phyloP scores from a whole-genome alignment of 805 yeast genomes.

The Sporopachydermia quercuum region DNA sequence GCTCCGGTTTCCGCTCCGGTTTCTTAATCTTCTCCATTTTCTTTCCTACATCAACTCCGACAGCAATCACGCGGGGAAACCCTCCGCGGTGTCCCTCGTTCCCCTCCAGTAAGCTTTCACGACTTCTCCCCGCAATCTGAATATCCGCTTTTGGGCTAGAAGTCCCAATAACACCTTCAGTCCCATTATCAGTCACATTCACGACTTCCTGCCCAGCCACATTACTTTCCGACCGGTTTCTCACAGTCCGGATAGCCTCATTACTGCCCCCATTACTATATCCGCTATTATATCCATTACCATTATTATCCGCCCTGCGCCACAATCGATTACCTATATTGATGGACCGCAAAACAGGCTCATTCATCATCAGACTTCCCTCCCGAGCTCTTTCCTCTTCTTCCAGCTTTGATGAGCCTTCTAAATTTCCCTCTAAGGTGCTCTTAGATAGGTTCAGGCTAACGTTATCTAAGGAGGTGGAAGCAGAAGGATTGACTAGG shows the following conservation, averaged over 20 bases:
- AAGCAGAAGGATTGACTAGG: too few species aligned
- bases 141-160: too few species aligned
- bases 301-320: not conserved
- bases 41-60: not conserved
- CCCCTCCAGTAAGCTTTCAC: not conserved
- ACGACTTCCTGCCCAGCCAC: too few species aligned
- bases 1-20: constrained; percentile 10
- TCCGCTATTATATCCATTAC: too few species aligned
- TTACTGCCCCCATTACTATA: not conserved
- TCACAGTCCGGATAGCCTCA: not conserved
- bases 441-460: not conserved
- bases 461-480: not conserved
- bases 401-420: not conserved
- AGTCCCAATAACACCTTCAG: too few species aligned
- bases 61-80: not conserved
- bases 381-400: not conserved
- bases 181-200: too few species aligned
- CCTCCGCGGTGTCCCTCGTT: not conserved
- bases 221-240: not conserved
- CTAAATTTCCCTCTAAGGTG: not conserved
- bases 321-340: not conserved
- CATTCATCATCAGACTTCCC: constrained; percentile 1
- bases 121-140: not conserved
- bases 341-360: not conserved
- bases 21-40: too few species aligned